Conservation (phyloP, 1,284 basidiomycete genomes). For the Cryptococcus neoformans region DNA sequence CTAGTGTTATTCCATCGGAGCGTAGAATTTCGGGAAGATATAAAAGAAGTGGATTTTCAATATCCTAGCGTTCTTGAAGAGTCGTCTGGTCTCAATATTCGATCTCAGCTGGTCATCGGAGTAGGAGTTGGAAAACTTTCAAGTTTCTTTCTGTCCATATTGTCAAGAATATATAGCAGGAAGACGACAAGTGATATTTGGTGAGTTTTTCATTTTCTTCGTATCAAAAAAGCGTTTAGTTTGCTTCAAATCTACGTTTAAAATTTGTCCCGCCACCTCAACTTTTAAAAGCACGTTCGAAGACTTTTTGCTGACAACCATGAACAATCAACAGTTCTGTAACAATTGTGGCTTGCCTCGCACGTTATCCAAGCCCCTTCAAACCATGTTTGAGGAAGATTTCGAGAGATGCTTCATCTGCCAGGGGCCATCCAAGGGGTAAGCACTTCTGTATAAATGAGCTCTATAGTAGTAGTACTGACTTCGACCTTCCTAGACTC, state of each 20-base stretch:
- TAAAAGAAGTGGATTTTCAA: neutral
- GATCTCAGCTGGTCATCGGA: neutral
- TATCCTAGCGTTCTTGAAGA: too few species aligned
- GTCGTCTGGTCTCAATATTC: neutral
- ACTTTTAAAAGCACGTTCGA: neutral
- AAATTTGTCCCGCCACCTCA: neutral
- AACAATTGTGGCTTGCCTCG: conserved; percentile 16
- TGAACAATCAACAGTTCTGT: conserved; percentile 10
- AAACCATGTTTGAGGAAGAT: conserved; percentile 47
- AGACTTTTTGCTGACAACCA: neutral
- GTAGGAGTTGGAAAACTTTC: neutral
- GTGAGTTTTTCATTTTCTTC: neutral
- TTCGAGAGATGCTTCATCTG: conserved; percentile 47
- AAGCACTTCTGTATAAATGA: conserved; percentile 5
- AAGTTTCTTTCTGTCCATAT: neutral
- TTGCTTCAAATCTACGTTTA: neutral
- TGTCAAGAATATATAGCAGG: neutral
- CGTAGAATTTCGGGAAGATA: neutral
- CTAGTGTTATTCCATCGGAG: neutral
- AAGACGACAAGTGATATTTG: neutral
- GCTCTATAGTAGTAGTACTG: neutral
- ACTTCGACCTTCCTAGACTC: conserved; percentile 21
- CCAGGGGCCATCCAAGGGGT: conserved; percentile 40
- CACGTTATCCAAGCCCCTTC: conserved; percentile 12
- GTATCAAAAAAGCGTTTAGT: neutral